phyloP scores from a whole-genome alignment of 2,329 filamentous ascomycete species.

The Lizonia empirigonia region DNA sequence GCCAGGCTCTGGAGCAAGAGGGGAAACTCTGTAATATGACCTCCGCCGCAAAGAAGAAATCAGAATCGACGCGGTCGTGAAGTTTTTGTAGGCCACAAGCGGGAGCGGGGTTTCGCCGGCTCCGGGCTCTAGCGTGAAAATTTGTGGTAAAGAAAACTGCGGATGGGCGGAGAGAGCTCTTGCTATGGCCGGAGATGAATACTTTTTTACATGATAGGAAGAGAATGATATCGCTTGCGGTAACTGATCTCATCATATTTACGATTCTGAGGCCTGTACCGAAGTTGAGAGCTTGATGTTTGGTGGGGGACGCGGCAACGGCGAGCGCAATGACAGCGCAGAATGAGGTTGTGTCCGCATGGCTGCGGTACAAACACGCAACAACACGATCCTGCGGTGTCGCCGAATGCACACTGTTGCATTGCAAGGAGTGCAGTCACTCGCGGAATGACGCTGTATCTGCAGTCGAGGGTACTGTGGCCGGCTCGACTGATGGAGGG shows the following conservation, averaged over 20 bases:
- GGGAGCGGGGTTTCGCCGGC: conserved; percentile 9
- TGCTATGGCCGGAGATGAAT: conserved; percentile 47
- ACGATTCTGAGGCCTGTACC: conserved; percentile 44
- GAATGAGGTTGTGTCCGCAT: conserved; percentile 5
- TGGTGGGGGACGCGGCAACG: neutral
- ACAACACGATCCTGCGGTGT: neutral
- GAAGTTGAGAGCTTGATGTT: neutral
- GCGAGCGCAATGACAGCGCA: neutral
- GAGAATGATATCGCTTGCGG: conserved; percentile 46
- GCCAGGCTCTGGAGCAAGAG: conserved; percentile 72
- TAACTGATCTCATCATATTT: conserved; percentile 44
- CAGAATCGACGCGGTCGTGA: conserved; percentile 45
- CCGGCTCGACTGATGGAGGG: too few relatives aligned
- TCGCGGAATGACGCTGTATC: too few relatives aligned
- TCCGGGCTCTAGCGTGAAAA: conserved; percentile 7
- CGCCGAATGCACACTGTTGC: too few relatives aligned
- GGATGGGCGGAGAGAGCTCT: neutral
- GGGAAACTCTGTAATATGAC: conserved; percentile 68
- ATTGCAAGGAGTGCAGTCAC: too few relatives aligned
- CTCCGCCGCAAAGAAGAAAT: conserved; percentile 76
- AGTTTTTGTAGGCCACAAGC: conserved; percentile 31
- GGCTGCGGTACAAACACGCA: neutral
- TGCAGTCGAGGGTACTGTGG: too few relatives aligned
- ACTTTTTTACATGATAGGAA: conserved; percentile 47
- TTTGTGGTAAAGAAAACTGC: conserved; percentile 2